These are phyloP conservation scores for Venturia pyrina DNA, from an alignment of 2,329 filamentous ascomycete genomes.

Conservation along the genomic window DNA sequence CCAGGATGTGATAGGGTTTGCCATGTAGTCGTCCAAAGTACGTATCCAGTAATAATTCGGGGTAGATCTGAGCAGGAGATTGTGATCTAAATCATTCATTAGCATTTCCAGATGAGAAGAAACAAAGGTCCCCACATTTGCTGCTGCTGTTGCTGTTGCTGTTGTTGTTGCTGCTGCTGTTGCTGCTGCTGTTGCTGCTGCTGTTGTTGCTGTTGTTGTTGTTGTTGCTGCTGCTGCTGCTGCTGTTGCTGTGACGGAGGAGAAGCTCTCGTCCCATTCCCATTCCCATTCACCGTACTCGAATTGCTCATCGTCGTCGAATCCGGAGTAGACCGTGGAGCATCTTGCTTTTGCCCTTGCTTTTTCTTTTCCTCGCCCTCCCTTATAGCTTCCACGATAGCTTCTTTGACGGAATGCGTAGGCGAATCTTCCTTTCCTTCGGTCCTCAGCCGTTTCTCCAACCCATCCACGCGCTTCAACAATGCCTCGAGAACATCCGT, in stretches of 20 bases:
- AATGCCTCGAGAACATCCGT: conserved; percentile 80
- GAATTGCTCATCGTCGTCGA: conserved; percentile 3
- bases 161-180: not conserved
- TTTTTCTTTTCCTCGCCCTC: conserved; percentile 5
- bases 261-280: not conserved
- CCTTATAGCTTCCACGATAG: conserved; percentile 6
- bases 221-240: not conserved
- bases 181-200: not conserved
- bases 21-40: conserved; percentile 74
- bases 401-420: conserved; percentile 3
- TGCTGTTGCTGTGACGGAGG: not conserved
- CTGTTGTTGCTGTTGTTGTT: not conserved
- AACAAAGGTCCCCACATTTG: not conserved
- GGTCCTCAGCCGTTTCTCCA: conserved; percentile 66
- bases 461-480: conserved; percentile 72
- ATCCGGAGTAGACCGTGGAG: not conserved
- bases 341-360: not conserved
- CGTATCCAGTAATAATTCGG: conserved; percentile 59
- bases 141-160: not conserved
- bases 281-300: not conserved
- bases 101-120: not conserved
- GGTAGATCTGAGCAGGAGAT: conserved; percentile 21
- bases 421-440: conserved; percentile 36
- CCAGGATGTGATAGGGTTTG: conserved; percentile 72
- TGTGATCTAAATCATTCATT: not conserved